Base-by-base conservation (phyloP, 1,284 basidiomycete species). In the Coniophora puteana region DNA sequence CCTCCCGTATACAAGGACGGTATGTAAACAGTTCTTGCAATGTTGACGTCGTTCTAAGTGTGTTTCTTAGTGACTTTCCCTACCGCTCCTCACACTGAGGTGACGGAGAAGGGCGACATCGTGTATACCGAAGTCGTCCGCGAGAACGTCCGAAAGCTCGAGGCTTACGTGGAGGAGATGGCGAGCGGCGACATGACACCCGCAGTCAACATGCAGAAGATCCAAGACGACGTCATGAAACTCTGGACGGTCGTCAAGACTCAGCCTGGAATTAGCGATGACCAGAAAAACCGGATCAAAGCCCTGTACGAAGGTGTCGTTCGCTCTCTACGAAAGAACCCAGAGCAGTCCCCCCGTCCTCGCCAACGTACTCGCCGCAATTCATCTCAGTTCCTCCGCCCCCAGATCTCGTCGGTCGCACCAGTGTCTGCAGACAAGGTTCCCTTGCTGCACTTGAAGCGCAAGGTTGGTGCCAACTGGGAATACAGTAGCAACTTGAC, bases 151-250 rank as follows among this genome's bases (percentile, higher is more conserved):
- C 87, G 95, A 60, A 97, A 98, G 71, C 78, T 99, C 39, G 95
- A 99, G 68, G 91, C 92, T 4, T 99, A 99, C 57, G 94, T 97
- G 52, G 89, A 94, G 61, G 94, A 99, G 69, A 99, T 99, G 96
- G 93, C 95, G 3, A 91, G 87, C 46, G 92, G 93, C 14, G 93
- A 93, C 59, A 84, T 83, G 39, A 85, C 93, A 46, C 80, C 88
- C 26, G 70, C 79, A 28, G 80, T 93, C 60, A 94, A 96, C 67
- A 89, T 97, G 50, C 89, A 96, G 68, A 97, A 97, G 68, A 93
- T 96, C 34, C 93, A 97, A 58, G 89, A 93, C 45, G 93, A 96
- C 54, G 92, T 98, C 40, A 74, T 93, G 49, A 97, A 95, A 62
- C 80, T 99, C 16, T 99, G 94, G 93, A 93, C 89, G 45, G 86